Conservation (phyloP, 148 eudicot genomes). For the Chenopodium quinoa region DNA sequence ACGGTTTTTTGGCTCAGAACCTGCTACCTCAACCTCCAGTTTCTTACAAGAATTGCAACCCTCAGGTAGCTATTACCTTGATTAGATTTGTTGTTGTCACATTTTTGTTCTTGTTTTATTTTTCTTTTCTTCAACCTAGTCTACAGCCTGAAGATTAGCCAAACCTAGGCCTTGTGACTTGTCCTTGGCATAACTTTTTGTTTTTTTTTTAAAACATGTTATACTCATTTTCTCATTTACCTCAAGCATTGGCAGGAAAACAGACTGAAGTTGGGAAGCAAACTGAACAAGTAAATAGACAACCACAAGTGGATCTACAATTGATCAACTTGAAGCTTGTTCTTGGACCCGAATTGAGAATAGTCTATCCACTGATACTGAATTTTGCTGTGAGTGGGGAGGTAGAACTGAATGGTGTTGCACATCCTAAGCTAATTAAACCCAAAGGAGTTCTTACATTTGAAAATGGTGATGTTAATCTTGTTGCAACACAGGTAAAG, state of each 20-base stretch:
- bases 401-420: conserved; percentile 84
- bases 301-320: conserved; percentile 76
- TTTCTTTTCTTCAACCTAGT: neutral
- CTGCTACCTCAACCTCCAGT: conserved; percentile 50
- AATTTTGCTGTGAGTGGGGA: conserved; percentile 99
- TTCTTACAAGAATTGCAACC: conserved; percentile 34
- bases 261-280: conserved; percentile 71
- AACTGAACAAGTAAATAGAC: conserved; percentile 63
- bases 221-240: conserved; percentile 15
- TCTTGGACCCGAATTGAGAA: conserved; percentile 89
- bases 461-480: conserved; percentile 98
- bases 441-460: conserved; percentile 88
- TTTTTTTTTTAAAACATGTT: neutral
- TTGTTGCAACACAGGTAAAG: conserved; percentile 96
- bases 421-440: conserved; percentile 89
- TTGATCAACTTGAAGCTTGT: conserved; percentile 79
- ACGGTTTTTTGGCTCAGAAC: conserved; percentile 82
- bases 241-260: conserved; percentile 50
- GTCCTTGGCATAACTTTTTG: neutral
- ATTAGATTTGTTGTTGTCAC: neutral
- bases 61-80: conserved; percentile 46
- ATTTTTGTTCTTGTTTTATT: neutral
- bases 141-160: neutral
- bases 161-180: neutral
- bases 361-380: conserved; percentile 92